phyloP scores from a whole-genome alignment of 345 rosid species.

The Populus alba region DNA sequence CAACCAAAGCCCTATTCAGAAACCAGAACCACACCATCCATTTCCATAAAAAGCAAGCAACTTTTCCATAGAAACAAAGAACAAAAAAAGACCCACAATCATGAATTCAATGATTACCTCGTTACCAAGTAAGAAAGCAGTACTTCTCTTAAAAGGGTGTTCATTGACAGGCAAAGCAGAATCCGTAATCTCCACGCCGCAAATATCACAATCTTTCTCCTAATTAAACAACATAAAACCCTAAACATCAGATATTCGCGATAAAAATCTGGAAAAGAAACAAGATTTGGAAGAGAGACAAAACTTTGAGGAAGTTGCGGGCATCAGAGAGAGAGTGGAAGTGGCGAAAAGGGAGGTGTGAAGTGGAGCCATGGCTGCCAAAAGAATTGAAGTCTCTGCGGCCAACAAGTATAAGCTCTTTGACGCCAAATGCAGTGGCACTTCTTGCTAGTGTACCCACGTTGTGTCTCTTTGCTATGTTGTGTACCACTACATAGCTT shows the following conservation, averaged over 20 bases:
- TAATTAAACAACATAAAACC: slow-evolving; percentile 9
- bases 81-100: neutral
- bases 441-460: slow-evolving; percentile 86
- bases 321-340: slow-evolving; percentile 78
- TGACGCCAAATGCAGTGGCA: slow-evolving; percentile 91
- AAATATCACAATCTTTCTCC: slow-evolving; percentile 86
- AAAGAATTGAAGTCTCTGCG: slow-evolving; percentile 95
- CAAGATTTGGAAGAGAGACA: neutral
- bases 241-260: neutral
- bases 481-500: slow-evolving; percentile 90
- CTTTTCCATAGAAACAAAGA: neutral
- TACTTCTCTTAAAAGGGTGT: slow-evolving; percentile 76
- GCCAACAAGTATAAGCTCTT: slow-evolving; percentile 81
- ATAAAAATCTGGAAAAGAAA: neutral
- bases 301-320: slow-evolving; percentile 68
- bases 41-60: neutral
- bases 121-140: slow-evolving; percentile 92
- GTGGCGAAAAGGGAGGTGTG: slow-evolving; percentile 82
- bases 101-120: slow-evolving; percentile 44
- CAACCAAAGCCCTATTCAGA: slow-evolving; percentile 3
- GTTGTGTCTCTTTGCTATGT: slow-evolving; percentile 97
- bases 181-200: slow-evolving; percentile 90
- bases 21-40: neutral
- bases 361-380: slow-evolving; percentile 95
- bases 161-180: slow-evolving; percentile 66